Evolutionary conservation across 139 green algal species (phyloP).

Genomic region (Closterium sp.): DNA sequence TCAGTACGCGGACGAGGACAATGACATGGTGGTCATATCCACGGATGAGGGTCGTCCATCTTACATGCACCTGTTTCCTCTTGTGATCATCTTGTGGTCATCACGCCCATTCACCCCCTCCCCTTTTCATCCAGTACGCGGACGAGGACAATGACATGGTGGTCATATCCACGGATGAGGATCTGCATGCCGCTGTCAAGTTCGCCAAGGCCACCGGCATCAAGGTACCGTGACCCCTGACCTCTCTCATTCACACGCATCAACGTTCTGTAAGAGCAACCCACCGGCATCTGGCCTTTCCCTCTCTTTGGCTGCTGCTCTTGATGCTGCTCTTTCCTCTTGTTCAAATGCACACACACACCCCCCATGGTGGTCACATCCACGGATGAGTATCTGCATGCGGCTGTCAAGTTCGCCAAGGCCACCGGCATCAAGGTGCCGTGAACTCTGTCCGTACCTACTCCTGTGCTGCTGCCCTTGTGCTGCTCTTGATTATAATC

Average conservation of each 20-base stretch:
- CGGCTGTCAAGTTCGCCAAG: slow-evolving; percentile 3
- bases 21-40: slow-evolving; percentile 42
- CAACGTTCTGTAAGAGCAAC: too few relatives aligned
- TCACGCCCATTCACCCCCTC: too few relatives aligned
- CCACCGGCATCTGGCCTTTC: too few relatives aligned
- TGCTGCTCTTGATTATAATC: too few relatives aligned
- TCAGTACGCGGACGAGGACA: slow-evolving; percentile 47
- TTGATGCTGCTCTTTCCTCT: too few relatives aligned
- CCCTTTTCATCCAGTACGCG: background rate
- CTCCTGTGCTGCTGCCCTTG: too few relatives aligned
- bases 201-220: background rate
- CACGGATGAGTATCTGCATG: too few relatives aligned
- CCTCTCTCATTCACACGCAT: too few relatives aligned
- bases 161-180: slow-evolving; percentile 30
- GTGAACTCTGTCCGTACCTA: background rate
- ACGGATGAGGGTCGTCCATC: slow-evolving; percentile 15
- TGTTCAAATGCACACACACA: too few relatives aligned
- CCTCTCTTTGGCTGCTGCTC: too few relatives aligned
- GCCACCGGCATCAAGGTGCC: background rate
- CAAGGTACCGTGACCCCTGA: too few relatives aligned
- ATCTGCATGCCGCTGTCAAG: slow-evolving; percentile 25
- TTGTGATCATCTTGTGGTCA: background rate
- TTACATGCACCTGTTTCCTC: background rate
- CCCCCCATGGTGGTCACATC: too few relatives aligned
- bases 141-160: slow-evolving; percentile 49